Percentiles rank a stretch among this genome's conserved stretches.
phyloP scores from a whole-genome alignment of 2,329 filamentous ascomycete species.

The Colletotrichum sp. region DNA sequence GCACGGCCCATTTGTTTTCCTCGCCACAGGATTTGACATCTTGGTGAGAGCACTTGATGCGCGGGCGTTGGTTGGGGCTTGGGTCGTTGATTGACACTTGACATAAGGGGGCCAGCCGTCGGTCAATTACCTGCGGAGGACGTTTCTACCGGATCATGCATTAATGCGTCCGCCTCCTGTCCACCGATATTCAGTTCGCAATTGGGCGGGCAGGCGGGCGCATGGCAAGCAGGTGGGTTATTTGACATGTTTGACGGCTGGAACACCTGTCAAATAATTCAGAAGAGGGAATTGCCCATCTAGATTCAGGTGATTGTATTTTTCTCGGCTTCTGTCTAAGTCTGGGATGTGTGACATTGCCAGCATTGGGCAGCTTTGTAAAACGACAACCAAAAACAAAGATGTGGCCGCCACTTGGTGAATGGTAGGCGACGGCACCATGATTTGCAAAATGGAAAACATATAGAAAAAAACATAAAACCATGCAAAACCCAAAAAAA shows the following conservation, averaged over 20 bases:
- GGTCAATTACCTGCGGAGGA: not conserved
- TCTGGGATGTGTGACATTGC: not conserved
- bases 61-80: not conserved
- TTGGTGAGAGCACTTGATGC: not conserved
- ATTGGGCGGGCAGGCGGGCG: not conserved
- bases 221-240: not conserved
- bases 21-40: not conserved
- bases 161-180: not conserved
- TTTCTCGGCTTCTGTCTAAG: not conserved
- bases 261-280: not conserved
- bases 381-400: not conserved
- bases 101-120: not conserved
- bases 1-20: not conserved
- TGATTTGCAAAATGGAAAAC: not conserved
- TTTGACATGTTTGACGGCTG: not conserved
- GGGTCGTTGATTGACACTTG: not conserved
- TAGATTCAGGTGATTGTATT: not conserved
- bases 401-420: not conserved
- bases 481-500: not conserved
- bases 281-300: not conserved
- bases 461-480: not conserved
- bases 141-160: conserved; percentile 12
- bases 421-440: not conserved
- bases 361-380: not conserved
- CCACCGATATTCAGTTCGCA: not conserved